Percentiles rank a stretch among this genome's conserved stretches.
Evolutionary conservation across 441 rosid species (phyloP).

Genomic region (Jatropha podagrica): DNA sequence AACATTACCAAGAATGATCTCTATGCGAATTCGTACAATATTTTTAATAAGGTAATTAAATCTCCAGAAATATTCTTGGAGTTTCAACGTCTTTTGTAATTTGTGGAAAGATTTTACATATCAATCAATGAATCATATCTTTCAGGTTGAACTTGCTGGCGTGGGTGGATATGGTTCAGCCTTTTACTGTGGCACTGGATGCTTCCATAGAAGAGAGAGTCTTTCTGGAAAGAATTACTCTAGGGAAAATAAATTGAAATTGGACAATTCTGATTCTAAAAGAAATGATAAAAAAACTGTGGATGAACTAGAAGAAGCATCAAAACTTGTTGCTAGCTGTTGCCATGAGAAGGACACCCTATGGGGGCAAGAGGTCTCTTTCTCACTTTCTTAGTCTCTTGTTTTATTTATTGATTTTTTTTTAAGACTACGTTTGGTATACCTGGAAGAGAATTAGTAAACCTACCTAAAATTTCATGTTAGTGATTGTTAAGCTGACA

Average conservation of each 20-base stretch:
- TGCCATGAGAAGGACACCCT: constrained; percentile 47
- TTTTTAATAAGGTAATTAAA: constrained; percentile 14
- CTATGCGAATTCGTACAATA: constrained; percentile 41
- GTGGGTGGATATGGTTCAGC: constrained; percentile 60
- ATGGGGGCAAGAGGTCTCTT: constrained; percentile 72
- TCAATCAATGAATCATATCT: background rate
- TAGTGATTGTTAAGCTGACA: too few species aligned
- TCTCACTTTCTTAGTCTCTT: background rate
- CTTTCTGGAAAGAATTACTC: constrained; percentile 47
- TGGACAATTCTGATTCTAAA: constrained; percentile 21
- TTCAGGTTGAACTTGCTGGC: constrained; percentile 62
- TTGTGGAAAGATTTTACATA: background rate
- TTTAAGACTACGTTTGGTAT: background rate
- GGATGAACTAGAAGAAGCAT: constrained; percentile 31
- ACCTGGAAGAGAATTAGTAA: background rate
- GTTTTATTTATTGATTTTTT: too few species aligned
- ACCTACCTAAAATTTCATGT: too few species aligned
- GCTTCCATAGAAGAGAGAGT: constrained; percentile 80
- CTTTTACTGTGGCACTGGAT: constrained; percentile 62
- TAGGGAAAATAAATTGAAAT: constrained; percentile 7
- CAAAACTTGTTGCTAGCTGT: constrained; percentile 57
- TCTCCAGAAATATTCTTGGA: background rate
- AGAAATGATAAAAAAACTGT: constrained; percentile 19
- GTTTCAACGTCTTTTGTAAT: too few species aligned
- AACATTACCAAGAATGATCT: constrained; percentile 58